A percentile compares a stretch with the other conserved stretches of the same genome.
Conservation (phyloP, 1,284 basidiomycete species). For the Phlebopus sp. region DNA sequence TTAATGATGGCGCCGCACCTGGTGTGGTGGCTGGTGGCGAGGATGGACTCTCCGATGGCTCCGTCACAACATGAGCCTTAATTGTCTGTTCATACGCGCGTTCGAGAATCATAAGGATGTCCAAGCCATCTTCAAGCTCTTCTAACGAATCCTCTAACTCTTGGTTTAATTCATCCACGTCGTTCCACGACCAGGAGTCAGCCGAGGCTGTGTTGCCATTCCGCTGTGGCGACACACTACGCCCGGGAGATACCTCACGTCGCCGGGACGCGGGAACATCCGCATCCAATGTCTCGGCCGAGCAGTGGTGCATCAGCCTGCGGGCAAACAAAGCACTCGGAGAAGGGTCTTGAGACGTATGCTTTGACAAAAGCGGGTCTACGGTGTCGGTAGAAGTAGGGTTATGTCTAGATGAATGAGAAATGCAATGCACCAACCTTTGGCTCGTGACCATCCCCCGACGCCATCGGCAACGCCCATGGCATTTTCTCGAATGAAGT, state of each 20-base stretch:
- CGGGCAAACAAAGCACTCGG: conserved; percentile 79
- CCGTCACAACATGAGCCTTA: conserved; percentile 50
- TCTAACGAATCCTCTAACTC: conserved; percentile 54
- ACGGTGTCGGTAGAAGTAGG: conserved; percentile 1
- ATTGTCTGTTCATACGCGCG: conserved; percentile 64
- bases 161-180: conserved; percentile 41
- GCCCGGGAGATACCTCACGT: conserved; percentile 26
- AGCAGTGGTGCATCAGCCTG: conserved; percentile 85
- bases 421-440: conserved; percentile 17
- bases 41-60: conserved; percentile 17
- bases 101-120: conserved; percentile 65
- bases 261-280: conserved; percentile 11
- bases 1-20: conserved; percentile 10
- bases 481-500: conserved; percentile 79
- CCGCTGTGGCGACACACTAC: conserved; percentile 28
- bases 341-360: conserved; percentile 38
- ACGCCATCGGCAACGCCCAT: conserved; percentile 90
- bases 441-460: conserved; percentile 74
- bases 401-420: conserved; percentile 14
- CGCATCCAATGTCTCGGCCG: conserved; percentile 43
- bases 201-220: conserved; percentile 25
- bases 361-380: conserved; percentile 23
- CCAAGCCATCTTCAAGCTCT: conserved; percentile 63
- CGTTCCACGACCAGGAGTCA: conserved; percentile 31
- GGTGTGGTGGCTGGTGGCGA: conserved; percentile 8